A percentile compares a stretch with the other conserved stretches of the same genome.
Conservation (phyloP, 1,139 yeast genomes). For the Pneumocystis murina region DNA sequence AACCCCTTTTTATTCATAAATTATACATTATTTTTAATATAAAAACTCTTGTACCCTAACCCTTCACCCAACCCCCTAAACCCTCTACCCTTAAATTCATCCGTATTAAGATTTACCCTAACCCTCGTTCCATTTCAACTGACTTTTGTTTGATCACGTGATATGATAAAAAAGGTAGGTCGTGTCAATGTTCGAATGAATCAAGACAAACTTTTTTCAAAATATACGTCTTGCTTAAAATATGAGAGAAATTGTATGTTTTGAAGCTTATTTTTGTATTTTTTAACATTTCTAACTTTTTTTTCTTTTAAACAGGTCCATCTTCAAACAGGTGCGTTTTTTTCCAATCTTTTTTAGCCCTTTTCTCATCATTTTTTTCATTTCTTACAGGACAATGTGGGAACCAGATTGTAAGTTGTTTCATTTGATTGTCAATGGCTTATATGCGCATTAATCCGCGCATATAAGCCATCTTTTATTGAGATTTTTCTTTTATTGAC, state of each 20-base stretch:
- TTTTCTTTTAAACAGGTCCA: neutral
- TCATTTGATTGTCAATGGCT: neutral
- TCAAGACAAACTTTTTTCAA: too few species aligned
- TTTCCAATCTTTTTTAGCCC: constrained; percentile 30
- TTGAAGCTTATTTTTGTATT: neutral
- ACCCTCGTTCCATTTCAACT: too few species aligned
- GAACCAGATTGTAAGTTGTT: constrained; percentile 72
- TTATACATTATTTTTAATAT: too few species aligned
- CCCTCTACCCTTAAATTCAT: too few species aligned
- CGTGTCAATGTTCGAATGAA: too few species aligned
- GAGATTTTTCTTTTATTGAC: neutral
- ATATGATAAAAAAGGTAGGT: neutral
- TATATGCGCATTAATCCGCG: constrained; percentile 1
- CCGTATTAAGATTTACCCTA: too few species aligned
- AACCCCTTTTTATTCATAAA: too few species aligned
- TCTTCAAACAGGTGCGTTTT: constrained; percentile 14
- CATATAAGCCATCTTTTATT: neutral
- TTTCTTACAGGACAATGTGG: constrained; percentile 98
- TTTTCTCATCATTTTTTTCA: constrained; percentile 33
- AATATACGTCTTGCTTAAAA: too few species aligned
- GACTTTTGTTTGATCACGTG: neutral
- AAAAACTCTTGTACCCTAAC: too few species aligned
- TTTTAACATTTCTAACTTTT: neutral
- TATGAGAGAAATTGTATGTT: neutral
- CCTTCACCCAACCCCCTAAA: too few species aligned